phyloP scores from a whole-genome alignment of 192 early-diverging fungal genomes.

The Chytriomyces confervae region DNA sequence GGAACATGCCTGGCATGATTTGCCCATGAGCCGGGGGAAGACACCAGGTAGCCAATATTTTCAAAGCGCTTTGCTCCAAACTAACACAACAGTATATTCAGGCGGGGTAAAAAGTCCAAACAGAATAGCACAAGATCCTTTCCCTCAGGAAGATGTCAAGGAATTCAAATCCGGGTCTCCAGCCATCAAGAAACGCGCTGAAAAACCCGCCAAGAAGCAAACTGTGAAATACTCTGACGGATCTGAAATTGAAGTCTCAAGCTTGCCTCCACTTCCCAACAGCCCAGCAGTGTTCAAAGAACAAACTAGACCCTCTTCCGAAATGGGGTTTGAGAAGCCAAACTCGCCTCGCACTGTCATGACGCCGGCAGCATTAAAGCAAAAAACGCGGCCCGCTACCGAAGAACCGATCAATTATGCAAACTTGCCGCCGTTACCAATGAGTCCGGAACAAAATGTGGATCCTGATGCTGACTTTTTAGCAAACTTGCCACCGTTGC shows the following conservation, averaged over 20 bases:
- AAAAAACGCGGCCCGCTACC: too few species aligned
- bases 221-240: slow-evolving; percentile 27
- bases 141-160: background rate
- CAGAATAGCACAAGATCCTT: too few species aligned
- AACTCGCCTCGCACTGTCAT: too few species aligned
- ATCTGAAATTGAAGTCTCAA: background rate
- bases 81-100: too few species aligned
- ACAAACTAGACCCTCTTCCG: background rate
- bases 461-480: too few species aligned
- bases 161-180: slow-evolving; percentile 21
- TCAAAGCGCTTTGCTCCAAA: too few species aligned
- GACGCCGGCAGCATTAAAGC: too few species aligned
- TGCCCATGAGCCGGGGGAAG: background rate
- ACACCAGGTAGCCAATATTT: background rate
- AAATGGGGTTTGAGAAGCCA: background rate
- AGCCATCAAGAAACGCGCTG: background rate
- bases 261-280: slow-evolving; percentile 20
- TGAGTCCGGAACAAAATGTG: too few species aligned
- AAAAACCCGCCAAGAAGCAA: slow-evolving; percentile 11
- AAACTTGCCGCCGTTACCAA: too few species aligned
- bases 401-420: too few species aligned
- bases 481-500: slow-evolving; percentile 24
- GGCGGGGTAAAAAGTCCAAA: background rate
- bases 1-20: too few species aligned
- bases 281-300: slow-evolving; percentile 3